Percentiles rank a stretch among this genome's conserved stretches.
phyloP scores from a whole-genome alignment of 2,329 filamentous ascomycete genomes.

The Talaromyces atroroseus region DNA sequence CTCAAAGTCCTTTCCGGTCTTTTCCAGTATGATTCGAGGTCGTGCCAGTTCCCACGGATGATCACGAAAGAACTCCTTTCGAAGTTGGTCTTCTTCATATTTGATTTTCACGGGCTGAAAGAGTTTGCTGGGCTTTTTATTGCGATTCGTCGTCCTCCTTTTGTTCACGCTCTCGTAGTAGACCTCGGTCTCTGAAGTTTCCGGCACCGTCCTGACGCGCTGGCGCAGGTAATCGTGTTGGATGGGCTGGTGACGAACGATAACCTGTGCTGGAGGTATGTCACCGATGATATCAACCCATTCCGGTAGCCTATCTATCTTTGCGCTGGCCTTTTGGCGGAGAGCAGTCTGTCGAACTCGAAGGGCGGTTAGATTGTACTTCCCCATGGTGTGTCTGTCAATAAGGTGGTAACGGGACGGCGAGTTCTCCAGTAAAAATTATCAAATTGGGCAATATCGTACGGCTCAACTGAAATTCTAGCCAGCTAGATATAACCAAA shows the following conservation, averaged over 20 bases:
- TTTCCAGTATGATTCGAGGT: slow-evolving; percentile 77
- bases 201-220: slow-evolving; percentile 29
- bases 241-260: slow-evolving; percentile 53
- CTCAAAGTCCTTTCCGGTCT: slow-evolving; percentile 74
- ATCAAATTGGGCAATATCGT: not conserved
- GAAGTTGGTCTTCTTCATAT: slow-evolving; percentile 79
- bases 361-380: slow-evolving; percentile 43
- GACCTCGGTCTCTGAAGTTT: slow-evolving; percentile 26
- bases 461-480: not conserved
- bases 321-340: slow-evolving; percentile 31
- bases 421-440: not conserved
- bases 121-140: slow-evolving; percentile 64
- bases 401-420: not conserved
- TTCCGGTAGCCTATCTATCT: slow-evolving; percentile 31
- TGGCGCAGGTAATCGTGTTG: slow-evolving; percentile 39
- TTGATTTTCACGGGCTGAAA: slow-evolving; percentile 73
- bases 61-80: slow-evolving; percentile 79
- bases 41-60: slow-evolving; percentile 96
- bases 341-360: slow-evolving; percentile 41
- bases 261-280: slow-evolving; percentile 55
- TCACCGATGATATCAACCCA: slow-evolving; percentile 55
- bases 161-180: slow-evolving; percentile 33
- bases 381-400: slow-evolving; percentile 34
- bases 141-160: slow-evolving; percentile 44
- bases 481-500: not conserved